Evolutionary conservation across 345 rosid species (phyloP), one percentile per base, ranked within the genome.

Genomic region (Gossypium bickii): DNA sequence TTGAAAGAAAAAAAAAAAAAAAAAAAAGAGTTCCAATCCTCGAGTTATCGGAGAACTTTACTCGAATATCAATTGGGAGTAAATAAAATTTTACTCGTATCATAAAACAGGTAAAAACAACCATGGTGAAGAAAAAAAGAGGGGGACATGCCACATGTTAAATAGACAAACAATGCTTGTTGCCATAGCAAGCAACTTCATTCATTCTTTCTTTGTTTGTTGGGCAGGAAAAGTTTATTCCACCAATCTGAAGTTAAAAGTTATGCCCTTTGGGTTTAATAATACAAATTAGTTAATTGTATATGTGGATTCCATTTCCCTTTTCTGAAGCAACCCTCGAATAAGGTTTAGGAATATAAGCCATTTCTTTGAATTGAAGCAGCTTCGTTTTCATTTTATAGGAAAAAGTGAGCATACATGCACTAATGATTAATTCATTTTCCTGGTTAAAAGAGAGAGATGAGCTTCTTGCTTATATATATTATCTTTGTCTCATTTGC

Each of bases 331-430:
- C 81, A 76, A 85, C 82, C 7, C 75, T 48, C 69, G 69, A 48
- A 5, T 1, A 64, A 43, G 69, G 74, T 71, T 43, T 76, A 86
- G 80, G 89, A 76, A 89, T 79, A 85, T 25, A 59, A 59, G 55
- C 62, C 71, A 79, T 91, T 86, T 76, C 93, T 87, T 89, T 8
- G 70, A 49, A 69, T 47, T 45, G 71, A 88, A 88, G 90, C 61
- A 29, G 67, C 82, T 77, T 47, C 56, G 63, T 27, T 69, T 75
- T 63, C 8, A 47, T 67, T 56, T 56, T 56, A 20, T 56, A 45
- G 47, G 41, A n/a, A 63, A 44, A 77, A 57, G 71, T 27, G 17
- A 62, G 34, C 2, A n/a, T 34, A 34, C 47, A 61, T 8, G 12
- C 0, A 2, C 49, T 53, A 64, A 59, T 59, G 63, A 18, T 9